Percentiles rank a stretch among this genome's conserved stretches.
phyloP scores from a whole-genome alignment of 768 basidiomycete genomes.

The Nevesoporus exiguus region DNA sequence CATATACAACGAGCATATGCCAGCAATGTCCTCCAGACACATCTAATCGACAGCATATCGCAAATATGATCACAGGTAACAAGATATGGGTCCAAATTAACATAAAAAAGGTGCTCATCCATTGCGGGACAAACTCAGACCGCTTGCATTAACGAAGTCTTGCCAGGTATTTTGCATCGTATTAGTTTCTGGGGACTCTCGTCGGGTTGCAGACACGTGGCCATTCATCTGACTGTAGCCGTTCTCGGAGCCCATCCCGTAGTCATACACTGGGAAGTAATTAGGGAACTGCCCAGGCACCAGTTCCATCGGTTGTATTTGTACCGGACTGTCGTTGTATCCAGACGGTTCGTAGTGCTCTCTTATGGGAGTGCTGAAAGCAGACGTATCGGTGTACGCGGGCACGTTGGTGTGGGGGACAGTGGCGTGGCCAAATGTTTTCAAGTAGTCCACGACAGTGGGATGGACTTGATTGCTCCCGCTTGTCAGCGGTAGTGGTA shows the following conservation, averaged over 20 bases:
- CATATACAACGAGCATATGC: conserved; percentile 12
- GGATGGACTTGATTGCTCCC: conserved; percentile 53
- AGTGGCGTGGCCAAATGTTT: conserved; percentile 46
- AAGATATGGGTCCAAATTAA: conserved; percentile 4
- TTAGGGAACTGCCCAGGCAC: conserved; percentile 48
- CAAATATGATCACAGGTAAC: conserved; percentile 4
- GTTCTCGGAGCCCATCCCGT: conserved; percentile 39
- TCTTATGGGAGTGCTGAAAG: conserved; percentile 25
- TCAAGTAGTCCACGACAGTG: conserved; percentile 64
- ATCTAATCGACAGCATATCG: conserved; percentile 9
- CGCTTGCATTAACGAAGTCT: conserved; percentile 49
- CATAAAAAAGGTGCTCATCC: conserved; percentile 1
- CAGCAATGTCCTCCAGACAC: conserved; percentile 7
- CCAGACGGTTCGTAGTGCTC: conserved; percentile 24
- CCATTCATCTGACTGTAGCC: conserved; percentile 39
- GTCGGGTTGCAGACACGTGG: conserved; percentile 33
- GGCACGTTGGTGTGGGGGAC: conserved; percentile 21
- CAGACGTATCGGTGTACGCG: conserved; percentile 23
- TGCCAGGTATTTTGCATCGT: conserved; percentile 61
- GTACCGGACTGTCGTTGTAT: conserved; percentile 19
- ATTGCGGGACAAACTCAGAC: conserved; percentile 17
- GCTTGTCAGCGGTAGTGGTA: conserved; percentile 62
- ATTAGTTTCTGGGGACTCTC: conserved; percentile 53
- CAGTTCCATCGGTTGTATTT: conserved; percentile 32
- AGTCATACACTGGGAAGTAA: conserved; percentile 78